phyloP scores from a whole-genome alignment of 1,284 basidiomycete genomes.

The Bondarzewia mesenterica region DNA sequence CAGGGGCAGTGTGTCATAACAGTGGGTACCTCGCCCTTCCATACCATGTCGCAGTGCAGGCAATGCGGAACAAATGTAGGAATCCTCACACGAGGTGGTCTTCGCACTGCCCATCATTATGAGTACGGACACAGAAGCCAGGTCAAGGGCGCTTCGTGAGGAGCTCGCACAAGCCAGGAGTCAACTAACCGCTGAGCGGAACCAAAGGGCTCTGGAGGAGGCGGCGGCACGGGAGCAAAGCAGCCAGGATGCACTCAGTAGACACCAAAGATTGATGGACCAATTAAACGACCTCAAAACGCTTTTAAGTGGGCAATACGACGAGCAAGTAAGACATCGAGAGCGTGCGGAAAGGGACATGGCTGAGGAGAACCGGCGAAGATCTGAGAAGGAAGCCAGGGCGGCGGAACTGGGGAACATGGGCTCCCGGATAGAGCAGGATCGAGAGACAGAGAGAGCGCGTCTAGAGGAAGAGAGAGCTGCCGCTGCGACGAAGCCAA shows the following conservation, averaged over 20 bases:
- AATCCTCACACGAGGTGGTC: neutral
- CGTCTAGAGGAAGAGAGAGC: neutral
- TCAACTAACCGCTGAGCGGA: slow-evolving; percentile 4
- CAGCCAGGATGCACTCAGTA: neutral
- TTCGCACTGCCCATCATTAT: too few species aligned
- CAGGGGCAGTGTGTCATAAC: neutral
- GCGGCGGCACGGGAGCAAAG: neutral
- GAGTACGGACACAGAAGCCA: neutral
- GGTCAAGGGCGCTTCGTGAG: neutral
- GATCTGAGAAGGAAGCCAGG: slow-evolving; percentile 4
- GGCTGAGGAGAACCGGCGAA: slow-evolving; percentile 5
- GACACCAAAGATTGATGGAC: slow-evolving; percentile 8
- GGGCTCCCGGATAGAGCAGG: slow-evolving; percentile 5
- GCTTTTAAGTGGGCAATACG: slow-evolving; percentile 3
- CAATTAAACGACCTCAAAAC: slow-evolving; percentile 10
- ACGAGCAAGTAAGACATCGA: slow-evolving; percentile 4
- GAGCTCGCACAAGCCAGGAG: slow-evolving; percentile 9
- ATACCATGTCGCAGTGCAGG: neutral
- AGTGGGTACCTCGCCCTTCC: neutral
- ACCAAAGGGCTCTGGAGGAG: neutral
- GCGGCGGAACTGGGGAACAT: slow-evolving; percentile 4
- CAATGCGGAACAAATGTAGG: neutral
- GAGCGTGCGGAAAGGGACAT: slow-evolving; percentile 6
- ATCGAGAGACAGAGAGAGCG: neutral
- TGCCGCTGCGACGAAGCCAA: neutral